Percentiles rank a stretch among this genome's conserved stretches.
Conservation (phyloP, 805 yeast genomes). For the Cyberlindnera maritima region DNA sequence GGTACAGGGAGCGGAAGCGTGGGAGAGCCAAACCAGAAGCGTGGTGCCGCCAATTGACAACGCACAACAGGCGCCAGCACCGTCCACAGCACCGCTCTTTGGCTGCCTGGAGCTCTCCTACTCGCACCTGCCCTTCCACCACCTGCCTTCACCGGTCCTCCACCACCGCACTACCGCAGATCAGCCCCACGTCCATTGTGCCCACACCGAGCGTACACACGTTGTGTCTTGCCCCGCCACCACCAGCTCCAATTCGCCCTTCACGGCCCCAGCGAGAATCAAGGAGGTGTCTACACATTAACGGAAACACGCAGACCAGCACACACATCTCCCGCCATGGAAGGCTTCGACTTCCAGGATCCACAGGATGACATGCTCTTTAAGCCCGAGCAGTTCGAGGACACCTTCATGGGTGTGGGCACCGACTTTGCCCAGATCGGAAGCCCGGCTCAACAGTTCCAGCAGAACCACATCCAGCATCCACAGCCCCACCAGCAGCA, state of each 20-base stretch:
- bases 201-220: background rate
- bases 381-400: conserved; percentile 15
- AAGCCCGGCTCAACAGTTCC: conserved; percentile 1
- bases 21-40: background rate
- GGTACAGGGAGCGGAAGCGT: background rate
- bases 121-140: background rate
- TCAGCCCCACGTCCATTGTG: background rate
- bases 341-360: conserved; percentile 16
- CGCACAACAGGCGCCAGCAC: background rate
- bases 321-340: conserved; percentile 7
- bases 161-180: background rate
- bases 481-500: conserved; percentile 8
- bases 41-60: background rate
- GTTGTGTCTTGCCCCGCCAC: background rate
- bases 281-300: too few species aligned
- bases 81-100: background rate
- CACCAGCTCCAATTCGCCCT: background rate
- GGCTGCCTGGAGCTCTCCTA: background rate
- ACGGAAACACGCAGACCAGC: background rate
- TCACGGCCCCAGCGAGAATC: background rate
- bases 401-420: conserved; percentile 13
- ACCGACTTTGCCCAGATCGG: conserved; percentile 6
- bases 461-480: conserved; percentile 6
- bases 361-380: conserved; percentile 14
- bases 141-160: too few species aligned